Base-by-base conservation (phyloP, 2,329 filamentous ascomycete species). In the Colletotrichum caudatum region DNA sequence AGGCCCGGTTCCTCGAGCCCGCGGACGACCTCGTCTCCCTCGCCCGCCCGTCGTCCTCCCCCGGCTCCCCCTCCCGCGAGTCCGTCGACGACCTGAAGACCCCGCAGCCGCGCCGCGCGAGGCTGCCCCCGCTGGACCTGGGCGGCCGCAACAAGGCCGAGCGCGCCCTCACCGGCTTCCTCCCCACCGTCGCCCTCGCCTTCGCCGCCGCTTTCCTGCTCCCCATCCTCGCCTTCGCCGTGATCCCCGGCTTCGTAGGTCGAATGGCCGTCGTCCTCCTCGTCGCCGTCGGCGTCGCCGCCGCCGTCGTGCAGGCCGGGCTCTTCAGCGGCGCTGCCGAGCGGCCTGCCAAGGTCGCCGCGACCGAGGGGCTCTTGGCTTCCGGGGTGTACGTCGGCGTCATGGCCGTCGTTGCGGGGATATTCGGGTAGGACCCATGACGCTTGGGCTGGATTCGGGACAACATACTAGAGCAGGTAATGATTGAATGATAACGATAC, bases 1-100 rank as follows among this genome's bases (percentile, higher is more conserved):
- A 94, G 78, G 84, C 85, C 2, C 83, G 83, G 5, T 93, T 93
- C 75, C 84, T 93, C 6, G 84, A 89, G 50, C 80, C 82, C 5
- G 78, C 81, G 16, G 80, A 86, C 6, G 90, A 92, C 74, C 83
- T 92, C 16, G 78, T 92, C 26, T 83, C 82, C 14, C 72, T 84
- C 3, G 77, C 77, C 12, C 71, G 72, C 3, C 62, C 41, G 41
- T 44, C 71, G 4, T 26, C 53, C 11, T 16, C 69, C 11, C 11
- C 72, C 0, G 20, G 44, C 2, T 53, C 26, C 16, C 54, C 70
- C 16, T 59, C 70, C 2, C 33, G 12, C 2, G 39, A 18, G 0
- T 64, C 16, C 2, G 35, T 37, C n/a, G 73, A 71, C 23, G 60
- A 74, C 4, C 66, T 74, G 23, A 57, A 59, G 35, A 73, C 73